These are phyloP conservation scores for Vickermania spadyakhi DNA, from an alignment of 208 protist species.

Conservation along the genomic window DNA sequence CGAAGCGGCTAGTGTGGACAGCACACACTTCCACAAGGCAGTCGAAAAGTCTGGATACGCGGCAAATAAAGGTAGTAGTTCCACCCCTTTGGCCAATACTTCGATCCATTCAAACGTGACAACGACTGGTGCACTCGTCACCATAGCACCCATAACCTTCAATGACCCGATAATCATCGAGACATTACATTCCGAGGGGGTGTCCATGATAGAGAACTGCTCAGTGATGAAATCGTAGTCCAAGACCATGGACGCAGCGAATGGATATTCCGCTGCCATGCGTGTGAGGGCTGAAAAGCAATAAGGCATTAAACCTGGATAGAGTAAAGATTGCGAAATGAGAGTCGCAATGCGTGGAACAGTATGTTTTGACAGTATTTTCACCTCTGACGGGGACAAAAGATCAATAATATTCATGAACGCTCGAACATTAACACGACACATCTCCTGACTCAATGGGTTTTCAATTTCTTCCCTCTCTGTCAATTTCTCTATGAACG, in stretches of 20 bases:
- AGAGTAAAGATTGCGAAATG: not conserved
- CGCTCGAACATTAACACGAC: not conserved
- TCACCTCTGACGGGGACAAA: not conserved
- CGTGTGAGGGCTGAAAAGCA: not conserved
- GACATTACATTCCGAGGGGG: conserved; percentile 12
- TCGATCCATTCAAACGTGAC: conserved; percentile 84
- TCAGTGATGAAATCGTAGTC: conserved; percentile 3
- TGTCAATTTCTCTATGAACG: not conserved
- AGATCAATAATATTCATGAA: not conserved
- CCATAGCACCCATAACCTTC: conserved; percentile 54
- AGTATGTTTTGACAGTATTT: not conserved
- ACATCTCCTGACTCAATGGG: not conserved
- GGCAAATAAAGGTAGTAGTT: conserved; percentile 11
- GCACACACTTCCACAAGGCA: conserved; percentile 32
- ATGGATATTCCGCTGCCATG: not conserved
- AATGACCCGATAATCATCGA: conserved; percentile 40
- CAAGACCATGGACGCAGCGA: not conserved
- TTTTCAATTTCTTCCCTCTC: not conserved
- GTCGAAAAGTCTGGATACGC: conserved; percentile 8
- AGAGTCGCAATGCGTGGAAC: not conserved
- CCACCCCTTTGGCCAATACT: conserved; percentile 18
- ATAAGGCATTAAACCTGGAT: not conserved
- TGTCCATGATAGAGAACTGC: conserved; percentile 5
- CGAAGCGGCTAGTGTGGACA: conserved; percentile 26
- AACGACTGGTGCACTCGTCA: conserved; percentile 21